Evolutionary conservation across 306 rosid genomes (phyloP), one percentile per base, ranked within the genome.

Genomic region (Elaeagnus macrophylla): DNA sequence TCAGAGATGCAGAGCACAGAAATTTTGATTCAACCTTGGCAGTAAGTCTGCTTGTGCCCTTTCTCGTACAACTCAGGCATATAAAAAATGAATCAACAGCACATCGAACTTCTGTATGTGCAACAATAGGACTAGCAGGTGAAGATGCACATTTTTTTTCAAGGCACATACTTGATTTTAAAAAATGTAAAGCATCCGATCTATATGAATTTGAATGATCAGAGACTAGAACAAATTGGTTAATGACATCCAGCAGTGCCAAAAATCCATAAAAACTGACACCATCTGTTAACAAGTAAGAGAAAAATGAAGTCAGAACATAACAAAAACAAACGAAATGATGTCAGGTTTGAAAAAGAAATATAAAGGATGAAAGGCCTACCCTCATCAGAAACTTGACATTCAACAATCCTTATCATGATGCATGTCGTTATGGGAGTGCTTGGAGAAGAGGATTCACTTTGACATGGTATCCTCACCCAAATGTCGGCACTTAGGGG

Each of bases 331-430:
- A 1, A 59, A 44, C 25, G 19, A 20, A 53, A 52, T 19, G 7
- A 36, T 48, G 19, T 47, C 65, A 47, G 59, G 53, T 57, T 32
- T n/a, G n/a, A 56, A 70, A 36, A 44, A 16, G 14, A 40, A 9
- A 36, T 51, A 47, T 46, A 46, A 53, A 75, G 67, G 51, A 61
- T 39, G 62, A 37, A 72, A 66, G 57, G 51, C 66, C 19, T 75
- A 90, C 97, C 97, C 60, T 82, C 83, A 16, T 67, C 80, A 62
- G 73, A 42, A 65, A 90, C 63, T 67, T 83, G 76, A 82, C 97
- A 90, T 53, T 72, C 63, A 48, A 47, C 60, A 57, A 90, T 61
- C 72, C 46, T 68, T 25, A 76, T 44, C 94, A 83, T 80, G 62
- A 86, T 56, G 63, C 81, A 83, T 19, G 70, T 66, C 2, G 69